These are phyloP conservation scores for Arthroderma uncinatum DNA, from an alignment of 2,329 filamentous ascomycete genomes.

Conservation along the genomic window DNA sequence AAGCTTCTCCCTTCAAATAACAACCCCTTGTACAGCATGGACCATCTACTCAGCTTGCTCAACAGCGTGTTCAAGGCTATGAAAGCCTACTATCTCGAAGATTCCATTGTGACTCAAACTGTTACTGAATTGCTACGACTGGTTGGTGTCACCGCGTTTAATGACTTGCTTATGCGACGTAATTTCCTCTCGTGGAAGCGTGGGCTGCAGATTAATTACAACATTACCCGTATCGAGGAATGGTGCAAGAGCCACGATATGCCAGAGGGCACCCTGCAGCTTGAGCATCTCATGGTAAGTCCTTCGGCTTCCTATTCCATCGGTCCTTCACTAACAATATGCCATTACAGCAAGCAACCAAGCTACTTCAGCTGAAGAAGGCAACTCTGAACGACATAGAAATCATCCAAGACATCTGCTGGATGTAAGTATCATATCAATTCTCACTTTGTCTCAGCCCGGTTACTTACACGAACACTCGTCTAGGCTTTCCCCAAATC, in stretches of 20 bases:
- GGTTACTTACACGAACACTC: conserved; percentile 7
- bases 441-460: background rate
- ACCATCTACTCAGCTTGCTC: conserved; percentile 86
- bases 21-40: conserved; percentile 96
- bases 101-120: conserved; percentile 89
- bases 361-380: conserved; percentile 96
- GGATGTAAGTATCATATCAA: conserved; percentile 62
- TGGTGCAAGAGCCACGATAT: conserved; percentile 99
- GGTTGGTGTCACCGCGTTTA: conserved; percentile 95
- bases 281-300: conserved; percentile 91
- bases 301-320: background rate
- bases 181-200: conserved; percentile 99
- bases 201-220: conserved; percentile 98
- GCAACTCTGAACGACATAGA: conserved; percentile 98
- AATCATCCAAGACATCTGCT: conserved; percentile 99
- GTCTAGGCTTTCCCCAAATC: conserved; percentile 81
- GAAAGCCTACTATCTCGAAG: conserved; percentile 96
- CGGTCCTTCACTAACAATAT: conserved; percentile 11
- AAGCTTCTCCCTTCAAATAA: conserved; percentile 89
- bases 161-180: conserved; percentile 90
- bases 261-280: conserved; percentile 92
- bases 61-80: conserved; percentile 98
- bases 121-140: conserved; percentile 85
- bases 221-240: conserved; percentile 97
- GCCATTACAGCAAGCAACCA: conserved; percentile 70